phyloP scores from a whole-genome alignment of 257 asterid genomes.

The Striga asiatica region DNA sequence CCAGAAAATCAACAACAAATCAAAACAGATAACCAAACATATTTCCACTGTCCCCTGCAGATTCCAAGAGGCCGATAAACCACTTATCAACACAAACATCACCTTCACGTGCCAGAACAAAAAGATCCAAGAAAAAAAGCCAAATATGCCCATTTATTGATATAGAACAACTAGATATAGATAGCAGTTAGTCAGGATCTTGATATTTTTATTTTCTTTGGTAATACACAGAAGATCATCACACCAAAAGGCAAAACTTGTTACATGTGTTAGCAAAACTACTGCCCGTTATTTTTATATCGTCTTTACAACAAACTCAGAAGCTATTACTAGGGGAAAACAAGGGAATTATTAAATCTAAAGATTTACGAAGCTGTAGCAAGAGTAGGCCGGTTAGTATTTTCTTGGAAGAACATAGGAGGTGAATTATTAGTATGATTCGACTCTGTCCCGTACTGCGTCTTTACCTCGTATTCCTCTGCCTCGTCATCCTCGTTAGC shows the following conservation, averaged over 20 bases:
- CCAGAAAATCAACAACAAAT: background rate
- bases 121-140: background rate
- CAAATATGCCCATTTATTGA: slow-evolving; percentile 9
- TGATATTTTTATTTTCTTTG: background rate
- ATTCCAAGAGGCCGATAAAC: slow-evolving; percentile 1
- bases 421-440: slow-evolving; percentile 14
- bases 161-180: background rate
- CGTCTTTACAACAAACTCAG: background rate
- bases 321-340: background rate
- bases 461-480: slow-evolving; percentile 16
- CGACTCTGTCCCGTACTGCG: slow-evolving; percentile 14
- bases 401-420: slow-evolving; percentile 20
- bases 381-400: slow-evolving; percentile 35
- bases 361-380: slow-evolving; percentile 43
- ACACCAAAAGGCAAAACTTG: slow-evolving; percentile 8
- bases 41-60: background rate
- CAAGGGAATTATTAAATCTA: slow-evolving; percentile 4
- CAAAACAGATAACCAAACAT: background rate
- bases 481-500: slow-evolving; percentile 56
- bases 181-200: background rate
- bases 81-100: slow-evolving; percentile 8
- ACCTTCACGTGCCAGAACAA: background rate
- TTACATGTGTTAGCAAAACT: slow-evolving; percentile 14
- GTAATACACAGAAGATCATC: slow-evolving; percentile 21
- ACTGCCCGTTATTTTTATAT: slow-evolving; percentile 14